phyloP scores from a whole-genome alignment of 2,329 filamentous ascomycete species.

The Aspergillus awamori region DNA sequence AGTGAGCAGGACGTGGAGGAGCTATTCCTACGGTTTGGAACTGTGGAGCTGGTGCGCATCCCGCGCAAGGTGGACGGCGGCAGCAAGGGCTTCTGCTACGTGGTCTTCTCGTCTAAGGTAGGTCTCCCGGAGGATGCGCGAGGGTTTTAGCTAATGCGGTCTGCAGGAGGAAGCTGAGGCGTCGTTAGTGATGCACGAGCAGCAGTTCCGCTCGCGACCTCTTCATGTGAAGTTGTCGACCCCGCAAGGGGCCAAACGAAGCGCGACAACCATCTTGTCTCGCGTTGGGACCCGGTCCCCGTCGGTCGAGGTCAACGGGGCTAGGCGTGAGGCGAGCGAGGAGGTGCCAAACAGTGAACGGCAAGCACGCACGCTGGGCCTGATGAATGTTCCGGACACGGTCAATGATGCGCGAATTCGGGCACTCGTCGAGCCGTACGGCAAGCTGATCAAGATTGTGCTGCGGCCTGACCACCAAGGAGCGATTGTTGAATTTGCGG shows the following conservation, averaged over 20 bases:
- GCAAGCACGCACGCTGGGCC: constrained; percentile 71
- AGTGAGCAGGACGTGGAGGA: constrained; percentile 70
- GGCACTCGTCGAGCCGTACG: constrained; percentile 70
- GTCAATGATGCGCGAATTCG: constrained; percentile 84
- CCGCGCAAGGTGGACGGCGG: constrained; percentile 68
- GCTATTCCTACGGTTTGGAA: constrained; percentile 75
- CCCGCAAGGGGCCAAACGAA: constrained; percentile 47
- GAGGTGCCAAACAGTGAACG: constrained; percentile 47
- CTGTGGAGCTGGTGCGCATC: constrained; percentile 71
- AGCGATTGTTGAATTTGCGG: constrained; percentile 80
- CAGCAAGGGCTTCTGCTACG: constrained; percentile 76
- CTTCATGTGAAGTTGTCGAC: constrained; percentile 65
- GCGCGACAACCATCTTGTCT: constrained; percentile 49
- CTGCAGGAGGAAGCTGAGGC: constrained; percentile 64
- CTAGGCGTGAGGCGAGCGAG: constrained; percentile 35
- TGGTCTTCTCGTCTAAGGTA: constrained; percentile 72
- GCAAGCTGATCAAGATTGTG: constrained; percentile 72
- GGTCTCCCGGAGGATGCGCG: background rate
- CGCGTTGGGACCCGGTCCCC: constrained; percentile 41
- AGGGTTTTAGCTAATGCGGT: constrained; percentile 15
- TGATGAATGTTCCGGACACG: constrained; percentile 88
- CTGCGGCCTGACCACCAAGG: constrained; percentile 81
- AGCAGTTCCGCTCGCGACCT: constrained; percentile 68
- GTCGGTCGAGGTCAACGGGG: constrained; percentile 39
- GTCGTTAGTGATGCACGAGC: constrained; percentile 69